Conservation (phyloP, 805 yeast species). For the Myxozyma sirexii region DNA sequence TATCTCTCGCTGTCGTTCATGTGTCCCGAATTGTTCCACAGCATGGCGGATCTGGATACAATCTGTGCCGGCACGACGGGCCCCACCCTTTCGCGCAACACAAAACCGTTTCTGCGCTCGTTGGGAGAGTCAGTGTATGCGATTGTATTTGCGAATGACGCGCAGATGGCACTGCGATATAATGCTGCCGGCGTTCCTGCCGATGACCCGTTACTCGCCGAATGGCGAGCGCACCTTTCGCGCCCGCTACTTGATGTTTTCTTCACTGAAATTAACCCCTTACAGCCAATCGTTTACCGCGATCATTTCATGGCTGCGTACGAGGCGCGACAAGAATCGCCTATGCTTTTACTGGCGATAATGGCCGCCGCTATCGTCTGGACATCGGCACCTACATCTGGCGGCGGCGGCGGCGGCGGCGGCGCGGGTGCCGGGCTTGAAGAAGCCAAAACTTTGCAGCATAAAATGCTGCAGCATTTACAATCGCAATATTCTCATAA, state of each 20-base stretch:
- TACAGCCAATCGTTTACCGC: slow-evolving; percentile 27
- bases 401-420: background rate
- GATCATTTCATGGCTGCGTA: slow-evolving; percentile 26
- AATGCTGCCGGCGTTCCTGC: background rate
- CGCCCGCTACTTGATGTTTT: slow-evolving; percentile 11
- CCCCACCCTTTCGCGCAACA: background rate
- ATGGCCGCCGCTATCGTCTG: slow-evolving; percentile 17
- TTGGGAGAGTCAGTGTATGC: slow-evolving; percentile 11
- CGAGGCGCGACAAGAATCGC: slow-evolving; percentile 16
- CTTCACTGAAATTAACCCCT: slow-evolving; percentile 15
- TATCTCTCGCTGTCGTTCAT: slow-evolving; percentile 21
- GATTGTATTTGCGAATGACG: slow-evolving; percentile 17
- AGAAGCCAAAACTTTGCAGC: slow-evolving; percentile 16
- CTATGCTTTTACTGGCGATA: slow-evolving; percentile 26
- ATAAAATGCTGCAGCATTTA: slow-evolving; percentile 13
- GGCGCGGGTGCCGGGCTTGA: background rate
- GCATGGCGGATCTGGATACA: slow-evolving; percentile 8
- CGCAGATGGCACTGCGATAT: background rate
- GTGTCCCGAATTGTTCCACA: slow-evolving; percentile 20
- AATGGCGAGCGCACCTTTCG: slow-evolving; percentile 25
- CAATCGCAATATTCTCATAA: background rate
- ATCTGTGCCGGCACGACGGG: background rate
- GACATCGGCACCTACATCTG: background rate
- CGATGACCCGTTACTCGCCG: slow-evolving; percentile 3
- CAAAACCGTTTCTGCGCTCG: slow-evolving; percentile 7